Conservation (phyloP, 1,284 basidiomycete species). For the Trametes sp. region DNA sequence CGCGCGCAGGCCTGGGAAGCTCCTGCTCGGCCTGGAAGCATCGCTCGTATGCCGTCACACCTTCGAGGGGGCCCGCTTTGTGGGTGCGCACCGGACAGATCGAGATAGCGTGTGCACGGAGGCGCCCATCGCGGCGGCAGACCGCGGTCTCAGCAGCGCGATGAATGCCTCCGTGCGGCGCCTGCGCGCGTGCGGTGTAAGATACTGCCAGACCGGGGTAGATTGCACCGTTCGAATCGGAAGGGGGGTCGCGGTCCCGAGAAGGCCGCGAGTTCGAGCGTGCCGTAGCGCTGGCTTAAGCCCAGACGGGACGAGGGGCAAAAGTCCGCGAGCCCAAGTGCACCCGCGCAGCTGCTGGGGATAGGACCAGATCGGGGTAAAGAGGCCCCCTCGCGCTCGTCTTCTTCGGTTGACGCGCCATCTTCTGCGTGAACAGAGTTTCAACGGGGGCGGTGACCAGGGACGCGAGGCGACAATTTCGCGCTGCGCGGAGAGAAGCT, state of each 20-base stretch:
- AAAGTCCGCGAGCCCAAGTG: conserved; percentile 18
- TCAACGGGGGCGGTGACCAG: conserved; percentile 11
- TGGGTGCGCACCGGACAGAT: conserved; percentile 17
- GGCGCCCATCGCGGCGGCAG: conserved; percentile 5
- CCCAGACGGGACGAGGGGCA: conserved; percentile 9
- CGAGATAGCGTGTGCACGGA: conserved; percentile 10
- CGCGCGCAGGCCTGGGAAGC: conserved; percentile 14
- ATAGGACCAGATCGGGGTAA: conserved; percentile 1
- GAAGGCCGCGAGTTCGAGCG: conserved; percentile 14
- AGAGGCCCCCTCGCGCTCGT: neutral
- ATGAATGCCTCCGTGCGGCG: conserved; percentile 26
- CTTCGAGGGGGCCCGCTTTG: conserved; percentile 10
- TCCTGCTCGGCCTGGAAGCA: conserved; percentile 14
- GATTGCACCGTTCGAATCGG: conserved; percentile 20
- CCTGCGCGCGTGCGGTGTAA: conserved; percentile 6
- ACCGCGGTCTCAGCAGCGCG: conserved; percentile 18
- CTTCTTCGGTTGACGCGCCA: neutral
- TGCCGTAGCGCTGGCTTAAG: conserved; percentile 10
- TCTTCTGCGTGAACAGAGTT: conserved; percentile 14
- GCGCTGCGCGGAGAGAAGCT: conserved; percentile 14
- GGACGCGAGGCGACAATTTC: conserved; percentile 2
- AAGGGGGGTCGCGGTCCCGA: conserved; percentile 17
- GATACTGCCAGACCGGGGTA: conserved; percentile 19
- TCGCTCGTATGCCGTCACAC: conserved; percentile 15
- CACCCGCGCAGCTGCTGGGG: neutral